Evolutionary conservation across 768 basidiomycete genomes (phyloP), one percentile per base, ranked within the genome.

Genomic region (Termitomyces sp.): DNA sequence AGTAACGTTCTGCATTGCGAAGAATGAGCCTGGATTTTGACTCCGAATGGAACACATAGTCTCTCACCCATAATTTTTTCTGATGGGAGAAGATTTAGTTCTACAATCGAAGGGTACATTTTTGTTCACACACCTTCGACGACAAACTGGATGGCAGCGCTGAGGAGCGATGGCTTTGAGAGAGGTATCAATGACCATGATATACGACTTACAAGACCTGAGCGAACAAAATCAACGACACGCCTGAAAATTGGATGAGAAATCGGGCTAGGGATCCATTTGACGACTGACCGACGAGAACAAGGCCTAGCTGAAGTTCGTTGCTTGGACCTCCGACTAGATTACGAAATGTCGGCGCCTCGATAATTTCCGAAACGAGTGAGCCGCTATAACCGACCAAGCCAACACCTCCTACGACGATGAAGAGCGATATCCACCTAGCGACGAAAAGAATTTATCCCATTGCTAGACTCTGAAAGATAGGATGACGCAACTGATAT

Each of bases 321-420:
- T 76, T 78, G 46, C 73, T 70, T 70, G 50, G 71, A 62, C 42
- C 64, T 70, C 50, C 52, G 62, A 54, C 64, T 62, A 44, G 46
- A n/a, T 25, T 63, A 48, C 52, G 61, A 21, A 69, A 61, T 41
- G 72, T 61, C 48, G 72, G 66, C 37, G 83, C 78, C 57, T 81
- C 82, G 64, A 85, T 70, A 4, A 82, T 74, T 61, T 91, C 83
- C 70, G 92, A 91, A 71, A 89, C 81, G 61, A 97, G 79, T 40
- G 92, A 94, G 47, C 95, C 94, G 54, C 90, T 89, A 55, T 86
- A 85, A 11, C 97, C 97, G 34, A 95, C 94, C 27, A 94, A 70
- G 37, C 79, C 84, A 19, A 96, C 85, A 48, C 93, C 93, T 19
- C 76, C 67, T 79, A 94, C 92, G 64, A 98, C 96, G 41, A 91